Base-by-base conservation (phyloP, 2,329 filamentous ascomycete genomes). In the Chlorencoelia australis region DNA sequence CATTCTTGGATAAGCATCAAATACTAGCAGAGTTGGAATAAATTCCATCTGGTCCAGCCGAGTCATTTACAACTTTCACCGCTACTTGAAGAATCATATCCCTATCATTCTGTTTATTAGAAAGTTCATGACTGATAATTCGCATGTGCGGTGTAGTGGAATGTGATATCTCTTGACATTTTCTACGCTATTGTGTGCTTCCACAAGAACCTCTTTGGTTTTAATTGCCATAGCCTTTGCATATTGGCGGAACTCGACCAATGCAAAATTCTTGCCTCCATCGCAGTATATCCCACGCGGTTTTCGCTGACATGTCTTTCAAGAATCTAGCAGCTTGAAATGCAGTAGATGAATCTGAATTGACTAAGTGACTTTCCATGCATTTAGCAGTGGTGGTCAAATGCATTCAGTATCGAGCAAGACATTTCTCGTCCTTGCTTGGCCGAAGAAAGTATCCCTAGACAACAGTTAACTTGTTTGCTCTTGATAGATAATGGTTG, bases 61-160 rank as follows among this genome's bases (percentile, higher is more conserved):
- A 21, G 34, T 45, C 15, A 31, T 45, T 45, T 10, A 45, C 14
- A n/a, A 30, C 34, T 30, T 44, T 46, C 9, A 46, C 20, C 2
- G 33, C 34, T 21, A 46, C 44, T 37, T 44, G 24, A 7, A 46
- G 30, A 7, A 24, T 21, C 27, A 34, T 25, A 8, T 41, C 24
- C 17, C 15, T 30, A 5, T 20, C 30, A 22, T 32, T 28, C 11
- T n/a, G 7, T 19, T n/a, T 8, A 13, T 39, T 30, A 1, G 10
- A 25, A 8, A 43, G 10, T 24, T 45, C 30, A 4, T 10, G 16
- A 11, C 14, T 21, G 14, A 45, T 35, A 17, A 43, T 40, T 22
- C 9, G 24, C 35, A 45, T 4, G 29, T 33, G 3, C 30, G 24
- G 25, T 17, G 18, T n/a, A 43, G n/a, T 16, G 30, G 30, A 11